Evolutionary conservation across 768 basidiomycete genomes (phyloP), one percentile per base, ranked within the genome.

Genomic region (Boletus insuetus): DNA sequence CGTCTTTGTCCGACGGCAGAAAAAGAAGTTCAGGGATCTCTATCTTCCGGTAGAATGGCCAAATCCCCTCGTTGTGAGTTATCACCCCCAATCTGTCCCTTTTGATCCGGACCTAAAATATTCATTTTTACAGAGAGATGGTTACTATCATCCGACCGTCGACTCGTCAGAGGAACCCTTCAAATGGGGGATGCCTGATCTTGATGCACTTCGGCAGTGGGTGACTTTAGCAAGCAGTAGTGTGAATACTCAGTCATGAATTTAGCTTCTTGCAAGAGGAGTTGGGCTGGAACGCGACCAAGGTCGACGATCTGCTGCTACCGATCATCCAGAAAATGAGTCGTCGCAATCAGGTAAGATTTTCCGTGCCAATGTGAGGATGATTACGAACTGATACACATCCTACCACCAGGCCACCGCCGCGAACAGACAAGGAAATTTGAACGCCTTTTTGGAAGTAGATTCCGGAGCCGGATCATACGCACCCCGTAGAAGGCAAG

Each of bases 101-200:
- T 39, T 17, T 45, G 45, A 8, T 9, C 13, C 47, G 54, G 32
- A 48, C 22, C 43, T 46, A 56, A 24, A 19, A 38, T 37, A 45
- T 29, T 50, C 37, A 45, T 54, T 39, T 32, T 39, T 32, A 17
- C 66, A 97, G 94, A 78, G 89, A 54, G 92, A 96, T 55, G 96
- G 93, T 10, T 99, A 99, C 71, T 89, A 90, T 66, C 85, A 94
- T 65, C 96, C 96, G 0, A 82, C 86, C 0, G 89, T 96, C 8
- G 94, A 98, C 67, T 82, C 84, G 38, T 96, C 94, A 1, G 87
- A 94, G 52, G 95, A 98, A 58, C 86, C 90, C 0, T 98, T 99
- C 70, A 91, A 93, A 64, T 99, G 96, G 96, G 94, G 92, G 5
- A 75, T 94, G 58, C 93, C 95, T n/a, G 97, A 98, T 68, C 82